Evolutionary conservation across 1,139 yeast genomes (phyloP), one percentile per base, ranked within the genome.

Genomic region (Hyphopichia burtonii): DNA sequence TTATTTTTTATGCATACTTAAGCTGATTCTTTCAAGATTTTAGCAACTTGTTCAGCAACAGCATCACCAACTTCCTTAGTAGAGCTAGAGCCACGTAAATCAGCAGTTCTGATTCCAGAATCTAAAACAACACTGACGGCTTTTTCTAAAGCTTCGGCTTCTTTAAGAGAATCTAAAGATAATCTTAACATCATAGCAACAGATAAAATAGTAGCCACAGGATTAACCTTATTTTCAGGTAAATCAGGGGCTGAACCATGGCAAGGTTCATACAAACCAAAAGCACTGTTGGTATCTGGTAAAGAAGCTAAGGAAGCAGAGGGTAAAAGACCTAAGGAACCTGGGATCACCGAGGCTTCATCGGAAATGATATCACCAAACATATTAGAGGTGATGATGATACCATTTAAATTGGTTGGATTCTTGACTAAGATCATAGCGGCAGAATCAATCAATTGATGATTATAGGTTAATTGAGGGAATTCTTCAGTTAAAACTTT

Each of bases 201-300:
- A 15, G 97, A 90, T 58, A 93, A 77, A 55, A 93, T 91, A 25
- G 97, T 88, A 39, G 97, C 99, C 43, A 91, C 69, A 41, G 99
- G 99, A 67, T 93, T 93, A 44, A 90, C 99, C 71, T 87, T 86
- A 63, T 89, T 88, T 46, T 71, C 74, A 41, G 84, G 84, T 60
- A 93, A 79, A 65, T 93, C 99, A 36, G 99, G 99, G 22, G 99
- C 99, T 35, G 96, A 86, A 38, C 99, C 99, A 65, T 93, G 99
- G 62, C 98, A 91, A 52, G 99, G 99, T 70, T 93, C 99, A 65
- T 93, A 93, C 49, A 93, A 76, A 47, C 99, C 99, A 61, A 93
- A 90, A 0, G 98, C 98, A 39, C 78, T 73, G 74, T 91, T 91
- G 37, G 91, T 82, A 65, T 91, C 97, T 44, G 99, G 99, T 57